These are phyloP conservation scores for Bonia amplexicaulis DNA, from an alignment of 176 grass and related monocot species.

Conservation along the genomic window DNA sequence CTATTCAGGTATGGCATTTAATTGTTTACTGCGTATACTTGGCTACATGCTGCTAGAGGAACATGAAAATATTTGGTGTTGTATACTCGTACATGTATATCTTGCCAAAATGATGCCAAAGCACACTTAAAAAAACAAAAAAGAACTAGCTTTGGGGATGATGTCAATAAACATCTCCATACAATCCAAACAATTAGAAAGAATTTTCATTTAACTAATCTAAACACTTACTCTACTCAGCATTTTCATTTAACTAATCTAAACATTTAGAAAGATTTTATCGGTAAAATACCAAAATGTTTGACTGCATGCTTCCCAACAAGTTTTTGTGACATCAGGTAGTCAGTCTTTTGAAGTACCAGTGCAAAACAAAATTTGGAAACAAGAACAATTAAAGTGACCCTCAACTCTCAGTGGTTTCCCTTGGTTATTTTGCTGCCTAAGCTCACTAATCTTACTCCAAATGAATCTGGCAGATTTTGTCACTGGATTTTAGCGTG, in stretches of 20 bases:
- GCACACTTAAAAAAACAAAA: neutral
- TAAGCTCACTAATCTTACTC: neutral
- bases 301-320: neutral
- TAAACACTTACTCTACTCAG: neutral
- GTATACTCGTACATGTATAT: constrained; percentile 10
- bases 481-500: neutral
- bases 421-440: neutral
- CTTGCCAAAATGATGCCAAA: neutral
- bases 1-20: neutral
- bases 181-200: neutral
- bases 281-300: neutral
- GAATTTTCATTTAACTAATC: neutral
- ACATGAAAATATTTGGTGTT: neutral
- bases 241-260: neutral
- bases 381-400: neutral
- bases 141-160: neutral
- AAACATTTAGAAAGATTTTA: neutral
- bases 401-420: neutral
- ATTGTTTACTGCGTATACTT: constrained; percentile 9
- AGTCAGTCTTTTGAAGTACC: neutral
- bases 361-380: neutral
- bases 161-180: neutral
- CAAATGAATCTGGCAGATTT: neutral
- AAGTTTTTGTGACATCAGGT: neutral
- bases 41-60: neutral